Base-by-base conservation (phyloP, 306 rosid species). In the Vigna unguiculata region DNA sequence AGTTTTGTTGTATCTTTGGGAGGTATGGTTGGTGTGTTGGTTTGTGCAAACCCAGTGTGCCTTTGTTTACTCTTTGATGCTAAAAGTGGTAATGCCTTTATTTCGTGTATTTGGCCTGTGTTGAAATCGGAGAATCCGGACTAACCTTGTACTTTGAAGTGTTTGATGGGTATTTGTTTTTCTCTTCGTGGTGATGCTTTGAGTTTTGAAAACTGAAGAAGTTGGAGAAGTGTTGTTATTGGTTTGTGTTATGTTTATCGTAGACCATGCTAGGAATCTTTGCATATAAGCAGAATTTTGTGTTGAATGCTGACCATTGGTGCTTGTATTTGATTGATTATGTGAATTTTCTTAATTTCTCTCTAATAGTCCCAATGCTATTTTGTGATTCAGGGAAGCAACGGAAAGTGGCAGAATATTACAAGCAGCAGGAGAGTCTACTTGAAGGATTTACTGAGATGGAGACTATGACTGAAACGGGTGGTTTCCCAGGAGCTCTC, bases 381-480 rank as follows among this genome's bases (percentile, higher is more conserved):
- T 36, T 43, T 7, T 80, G 77, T 22, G 55, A 77, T 49, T 20
- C 11, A 93, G 94, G 77, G 85, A 93, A 81, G 77, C 83, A 79
- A 59, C 51, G 81, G 80, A 89, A 79, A 81, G 88, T 93, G 68
- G 87, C 79, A 16, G 90, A 89, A 71, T 93, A 90, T 82, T 93
- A 93, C 83, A 89, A 80, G 87, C 75, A 87, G 55, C 98, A 93
- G 55, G 86, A 88, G 81, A 83, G 88, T 63, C 93, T 90, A 52
- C 85, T 93, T 72, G 93, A 90, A 83, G 98, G 94, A 45, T 93
- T 83, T 76, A 86, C 13, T 70, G 98, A 90, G 80, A 89, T 93
- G 94, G 98, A 93, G 62, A 58, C 84, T 59, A 84, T 93, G 88
- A 19, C 71, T 65, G 93, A 87, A 75, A 81, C 67, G 11, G 96